Base-by-base conservation (phyloP, 169 alveolate species). In the Plasmodium vivax region DNA sequence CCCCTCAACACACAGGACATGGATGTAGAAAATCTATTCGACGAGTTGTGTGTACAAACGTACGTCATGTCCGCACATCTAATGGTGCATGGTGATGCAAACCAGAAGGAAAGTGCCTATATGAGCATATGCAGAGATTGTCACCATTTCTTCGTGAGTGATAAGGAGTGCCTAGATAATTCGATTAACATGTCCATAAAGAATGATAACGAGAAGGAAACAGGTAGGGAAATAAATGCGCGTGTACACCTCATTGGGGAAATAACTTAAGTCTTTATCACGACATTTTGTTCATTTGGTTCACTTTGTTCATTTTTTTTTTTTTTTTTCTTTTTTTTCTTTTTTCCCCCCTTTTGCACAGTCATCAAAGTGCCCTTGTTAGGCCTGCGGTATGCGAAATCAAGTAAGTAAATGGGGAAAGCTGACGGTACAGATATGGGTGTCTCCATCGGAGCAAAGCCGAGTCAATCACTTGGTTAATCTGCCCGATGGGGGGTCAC, bases 61-160 rank as follows among this genome's bases (percentile, higher is more conserved):
- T 85, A 85, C 79, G 47, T 85, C 75, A n/a, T 19, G 72, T 74
- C 36, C 30, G 8, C 85, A 45, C 75, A 74, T 32, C 16, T 74
- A 85, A 85, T 85, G 77, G 45, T 27, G 16, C 3, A 74, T 32
- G 45, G 19, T 43, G 62, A 23, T 27, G 34, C 12, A 36, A 12
- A 2, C 12, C 54, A 14, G n/a, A 54, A 4, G 34, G n/a, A 77
- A 12, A 36, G 75, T n/a, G 74, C 19, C 34, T 85, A 85, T 85
- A n/a, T 51, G 81, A 71, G 12, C 8, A 75, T 85, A 74, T 85
- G 93, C 43, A 47, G 62, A 74, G 56, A 16, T 14, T 85, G 93
- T 30, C 54, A 30, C 16, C 93, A 85, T 12, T 45, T 85, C 12
- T 85, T 74, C 79, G 16, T 4, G n/a, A 54, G 54, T 38, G n/a